A percentile compares a stretch with the other conserved stretches of the same genome.
Evolutionary conservation across 257 asterid species (phyloP).

Genomic region (Linderniella brevidens): DNA sequence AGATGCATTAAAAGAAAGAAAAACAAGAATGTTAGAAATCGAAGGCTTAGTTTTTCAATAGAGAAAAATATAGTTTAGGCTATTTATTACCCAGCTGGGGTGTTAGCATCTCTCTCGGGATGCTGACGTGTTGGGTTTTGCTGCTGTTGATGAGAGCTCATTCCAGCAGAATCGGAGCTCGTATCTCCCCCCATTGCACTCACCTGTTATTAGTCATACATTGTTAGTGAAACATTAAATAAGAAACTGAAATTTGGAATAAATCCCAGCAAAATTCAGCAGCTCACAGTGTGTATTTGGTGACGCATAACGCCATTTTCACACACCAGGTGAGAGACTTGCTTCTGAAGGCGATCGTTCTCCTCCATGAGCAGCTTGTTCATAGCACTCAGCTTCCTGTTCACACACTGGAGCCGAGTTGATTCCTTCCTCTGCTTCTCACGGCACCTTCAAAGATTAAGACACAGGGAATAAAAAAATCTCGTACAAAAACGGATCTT

Average conservation of each 20-base stretch:
- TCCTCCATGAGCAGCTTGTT: conserved; percentile 93
- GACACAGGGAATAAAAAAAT: not conserved
- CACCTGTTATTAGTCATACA: conserved; percentile 24
- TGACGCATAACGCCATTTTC: conserved; percentile 82
- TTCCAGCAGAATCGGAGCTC: conserved; percentile 90
- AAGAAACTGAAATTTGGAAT: not conserved
- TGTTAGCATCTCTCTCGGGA: conserved; percentile 75
- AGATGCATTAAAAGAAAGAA: not conserved
- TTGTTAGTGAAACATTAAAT: not conserved
- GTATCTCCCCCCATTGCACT: conserved; percentile 68
- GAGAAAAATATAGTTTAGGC: not conserved
- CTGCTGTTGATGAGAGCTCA: conserved; percentile 69
- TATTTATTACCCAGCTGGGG: conserved; percentile 92
- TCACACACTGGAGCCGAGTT: conserved; percentile 67
- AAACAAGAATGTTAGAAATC: not conserved
- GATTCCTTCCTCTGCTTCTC: conserved; percentile 90
- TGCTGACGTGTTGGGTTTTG: conserved; percentile 82
- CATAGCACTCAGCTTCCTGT: conserved; percentile 80
- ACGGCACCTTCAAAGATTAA: conserved; percentile 41
- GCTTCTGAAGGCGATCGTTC: conserved; percentile 90
- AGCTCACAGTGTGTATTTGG: conserved; percentile 58
- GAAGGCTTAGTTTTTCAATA: not conserved
- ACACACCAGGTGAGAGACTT: conserved; percentile 74
- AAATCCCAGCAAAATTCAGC: too few relatives aligned
- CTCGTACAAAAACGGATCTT: too few relatives aligned